Evolutionary conservation across 352 stramenopile genomes (phyloP), one percentile per base, ranked within the genome.

Genomic region (Pythium apleroticum): DNA sequence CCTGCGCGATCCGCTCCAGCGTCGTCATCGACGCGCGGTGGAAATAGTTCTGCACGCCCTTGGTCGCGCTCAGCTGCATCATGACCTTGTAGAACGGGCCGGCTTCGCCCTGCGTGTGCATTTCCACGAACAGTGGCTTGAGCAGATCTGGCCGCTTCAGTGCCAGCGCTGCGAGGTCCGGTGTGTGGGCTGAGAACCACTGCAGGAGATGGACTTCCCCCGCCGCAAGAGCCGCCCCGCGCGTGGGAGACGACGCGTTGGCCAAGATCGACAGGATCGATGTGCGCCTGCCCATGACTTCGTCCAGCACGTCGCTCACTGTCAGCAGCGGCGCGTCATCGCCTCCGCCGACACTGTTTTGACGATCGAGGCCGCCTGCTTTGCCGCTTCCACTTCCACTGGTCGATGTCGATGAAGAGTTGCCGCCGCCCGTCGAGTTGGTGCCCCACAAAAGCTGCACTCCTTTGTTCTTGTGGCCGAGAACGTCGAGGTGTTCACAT

Each of bases 381-480:
- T 17, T 22, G 17, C 3, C 12, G 11, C 19, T 46, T 20, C 1
- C 12, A 22, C 37, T 46, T 46, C 15, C 37, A 9, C 17, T 22
- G 6, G 37, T 11, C 33, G 33, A 6, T 41, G 33, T 46, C 17
- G 37, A 46, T 1, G 37, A 22, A 4, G 19, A n/a, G 14, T 8
- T 46, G 37, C 7, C 7, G 17, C 37, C 37, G 4, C 4, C 37
- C 14, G 37, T 22, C 5, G 37, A 22, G 17, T 71, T 60, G 15
- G 69, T 85, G 0, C 74, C 77, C 84, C 84, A 93, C 0, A 93
- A 59, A 10, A 93, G 31, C 50, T 89, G 78, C 3, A 91, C 71
- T 7, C 78, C 80, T 28, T 78, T 83, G 53, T 86, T 68, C 20
- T 79, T 77, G 46, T 79, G 72, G 10, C 73, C 67, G 0, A 90